Percentiles rank a stretch among this genome's conserved stretches.
Conservation (phyloP, 345 rosid genomes). For the Brassica carinata region DNA sequence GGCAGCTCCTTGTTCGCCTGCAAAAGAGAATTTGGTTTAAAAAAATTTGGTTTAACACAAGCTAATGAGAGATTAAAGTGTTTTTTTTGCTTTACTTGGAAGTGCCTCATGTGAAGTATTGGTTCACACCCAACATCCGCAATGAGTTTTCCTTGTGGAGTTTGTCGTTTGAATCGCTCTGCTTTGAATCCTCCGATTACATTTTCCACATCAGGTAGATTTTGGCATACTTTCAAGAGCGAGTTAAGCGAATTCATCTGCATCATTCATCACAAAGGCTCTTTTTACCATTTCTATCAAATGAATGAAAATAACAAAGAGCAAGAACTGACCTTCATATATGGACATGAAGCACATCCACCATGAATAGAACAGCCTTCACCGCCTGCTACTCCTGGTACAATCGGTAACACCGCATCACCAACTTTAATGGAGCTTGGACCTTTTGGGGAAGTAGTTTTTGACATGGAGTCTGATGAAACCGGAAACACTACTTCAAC, state of each 20-base stretch:
- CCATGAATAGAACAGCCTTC: constrained; percentile 97
- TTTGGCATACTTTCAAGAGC: constrained; percentile 71
- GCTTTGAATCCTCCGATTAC: constrained; percentile 58
- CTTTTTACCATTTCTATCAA: background rate
- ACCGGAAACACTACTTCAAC: constrained; percentile 95
- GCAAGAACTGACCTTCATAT: constrained; percentile 74
- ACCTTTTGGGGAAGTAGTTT: constrained; percentile 50
- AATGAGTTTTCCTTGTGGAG: constrained; percentile 83
- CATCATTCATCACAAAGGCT: constrained; percentile 31
- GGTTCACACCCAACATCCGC: constrained; percentile 98
- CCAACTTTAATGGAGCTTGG: constrained; percentile 41
- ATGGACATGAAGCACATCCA: constrained; percentile 98
- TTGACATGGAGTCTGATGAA: constrained; percentile 82
- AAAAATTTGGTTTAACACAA: background rate
- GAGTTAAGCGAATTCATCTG: constrained; percentile 96
- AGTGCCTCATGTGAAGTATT: constrained; percentile 94
- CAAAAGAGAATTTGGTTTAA: constrained; percentile 1
- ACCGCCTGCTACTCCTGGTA: constrained; percentile 93
- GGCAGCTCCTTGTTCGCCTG: constrained; percentile 83
- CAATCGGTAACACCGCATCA: constrained; percentile 53
- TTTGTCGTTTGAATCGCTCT: constrained; percentile 58
- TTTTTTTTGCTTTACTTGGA: constrained; percentile 56
- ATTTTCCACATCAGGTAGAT: constrained; percentile 61
- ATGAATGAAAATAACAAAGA: background rate
- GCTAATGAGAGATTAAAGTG: background rate